A percentile compares a stretch with the other conserved stretches of the same genome.
Evolutionary conservation across 164 flowering plant species (phyloP).

Genomic region (Umbellularia californica): DNA sequence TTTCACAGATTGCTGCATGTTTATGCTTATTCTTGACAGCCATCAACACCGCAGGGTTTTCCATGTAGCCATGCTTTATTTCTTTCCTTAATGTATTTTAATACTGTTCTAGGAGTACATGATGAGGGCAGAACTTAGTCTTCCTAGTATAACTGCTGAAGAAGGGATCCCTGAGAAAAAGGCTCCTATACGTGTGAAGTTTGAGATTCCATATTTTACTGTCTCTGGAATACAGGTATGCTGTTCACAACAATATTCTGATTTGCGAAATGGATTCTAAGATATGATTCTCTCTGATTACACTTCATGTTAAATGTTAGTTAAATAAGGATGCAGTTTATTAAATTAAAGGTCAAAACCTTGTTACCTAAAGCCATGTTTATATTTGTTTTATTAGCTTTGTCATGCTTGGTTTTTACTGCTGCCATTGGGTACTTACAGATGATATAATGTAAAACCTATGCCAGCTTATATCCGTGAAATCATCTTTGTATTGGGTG

Average conservation of each 20-base stretch:
- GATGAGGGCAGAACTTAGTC: slow-evolving; percentile 90
- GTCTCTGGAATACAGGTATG: slow-evolving; percentile 97
- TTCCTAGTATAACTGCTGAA: slow-evolving; percentile 86
- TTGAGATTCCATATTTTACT: slow-evolving; percentile 97
- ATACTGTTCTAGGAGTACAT: slow-evolving; percentile 63
- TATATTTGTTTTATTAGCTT: too few relatives aligned
- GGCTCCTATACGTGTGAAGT: slow-evolving; percentile 96
- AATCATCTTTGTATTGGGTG: too few relatives aligned
- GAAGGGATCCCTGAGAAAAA: slow-evolving; percentile 84
- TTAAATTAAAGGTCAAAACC: too few relatives aligned
- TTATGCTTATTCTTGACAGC: neutral
- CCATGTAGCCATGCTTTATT: neutral
- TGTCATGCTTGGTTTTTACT: too few relatives aligned
- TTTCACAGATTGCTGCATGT: neutral
- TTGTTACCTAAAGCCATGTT: too few relatives aligned
- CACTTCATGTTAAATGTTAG: too few relatives aligned
- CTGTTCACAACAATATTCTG: neutral
- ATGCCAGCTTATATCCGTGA: too few relatives aligned
- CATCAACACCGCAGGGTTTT: neutral
- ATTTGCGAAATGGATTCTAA: neutral
- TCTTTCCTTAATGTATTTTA: neutral
- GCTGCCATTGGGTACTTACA: too few relatives aligned
- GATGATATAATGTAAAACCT: too few relatives aligned
- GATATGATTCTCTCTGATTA: neutral
- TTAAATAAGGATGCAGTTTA: too few relatives aligned